These are phyloP conservation scores for Jackrogersella multiformis DNA, from an alignment of 495 filamentous ascomycete species.

Conservation along the genomic window DNA sequence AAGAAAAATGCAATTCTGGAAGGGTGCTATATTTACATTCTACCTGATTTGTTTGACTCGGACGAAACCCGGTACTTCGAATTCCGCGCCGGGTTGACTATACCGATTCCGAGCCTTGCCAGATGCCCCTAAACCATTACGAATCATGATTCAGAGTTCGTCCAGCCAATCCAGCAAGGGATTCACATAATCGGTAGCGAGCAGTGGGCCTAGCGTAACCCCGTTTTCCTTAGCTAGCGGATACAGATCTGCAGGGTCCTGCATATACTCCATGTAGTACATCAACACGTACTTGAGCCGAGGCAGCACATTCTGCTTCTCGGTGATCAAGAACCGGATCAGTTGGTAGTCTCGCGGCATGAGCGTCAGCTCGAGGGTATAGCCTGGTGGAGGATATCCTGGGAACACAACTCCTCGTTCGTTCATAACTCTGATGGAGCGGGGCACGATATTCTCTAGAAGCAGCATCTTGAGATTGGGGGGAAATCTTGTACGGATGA, in stretches of 20 bases:
- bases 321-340: conserved; percentile 30
- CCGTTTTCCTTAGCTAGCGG: conserved; percentile 32
- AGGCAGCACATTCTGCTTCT: conserved; percentile 32
- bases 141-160: conserved; percentile 21
- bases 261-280: conserved; percentile 33
- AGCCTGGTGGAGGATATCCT: conserved; percentile 31
- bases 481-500: conserved; percentile 31
- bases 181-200: conserved; percentile 25
- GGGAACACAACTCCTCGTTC: conserved; percentile 34
- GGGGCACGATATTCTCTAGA: conserved; percentile 37
- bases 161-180: conserved; percentile 37
- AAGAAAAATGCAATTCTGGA: background rate
- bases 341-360: conserved; percentile 36
- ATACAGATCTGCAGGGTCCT: conserved; percentile 13
- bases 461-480: conserved; percentile 41
- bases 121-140: background rate
- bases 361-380: conserved; percentile 30
- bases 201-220: conserved; percentile 10
- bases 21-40: background rate
- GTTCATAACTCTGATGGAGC: conserved; percentile 36
- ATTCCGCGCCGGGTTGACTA: background rate
- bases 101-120: background rate
- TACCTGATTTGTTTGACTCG: background rate
- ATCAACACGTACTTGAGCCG: conserved; percentile 37
- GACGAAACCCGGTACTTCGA: too few species aligned